Base-by-base conservation (phyloP, 352 stramenopile species). In the Pythium angustatum region DNA sequence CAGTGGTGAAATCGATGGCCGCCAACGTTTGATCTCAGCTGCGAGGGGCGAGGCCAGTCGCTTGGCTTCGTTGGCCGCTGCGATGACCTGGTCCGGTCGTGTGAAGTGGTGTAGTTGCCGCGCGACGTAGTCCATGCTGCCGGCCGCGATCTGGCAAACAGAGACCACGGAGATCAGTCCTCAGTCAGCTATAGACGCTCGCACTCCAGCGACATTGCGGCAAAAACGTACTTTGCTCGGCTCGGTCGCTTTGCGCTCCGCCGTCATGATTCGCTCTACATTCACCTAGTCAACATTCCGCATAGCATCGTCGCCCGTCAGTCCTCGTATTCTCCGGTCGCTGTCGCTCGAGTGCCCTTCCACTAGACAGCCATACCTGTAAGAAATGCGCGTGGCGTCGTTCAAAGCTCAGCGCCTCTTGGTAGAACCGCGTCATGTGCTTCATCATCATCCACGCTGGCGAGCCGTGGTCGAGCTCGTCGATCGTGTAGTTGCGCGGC, bases 361-460 rank as follows among this genome's bases (percentile, higher is more conserved):
- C n/a, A n/a, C n/a, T n/a, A n/a, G n/a, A n/a, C n/a, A n/a, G n/a
- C n/a, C 60, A 65, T 41, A 90, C 81, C 62, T 88, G 76, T 28
- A 88, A 67, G 38, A 82, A 88, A 10, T 74, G 55, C 2, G 78
- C 71, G 56, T 90, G 78, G 41, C 83, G 71, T 21, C 72, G 68
- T 63, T 90, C 81, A 45, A 90, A 84, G 12, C 62, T 62, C 6
- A 69, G 61, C 14, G 79, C 81, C 5, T 79, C 77, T 24, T 78
- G 77, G 48, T 79, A 85, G 52, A 88, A 87, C 5, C 73, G 64
- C n/a, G 75, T 78, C 38, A 88, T 66, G 41, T 85, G 79, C 15
- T 78, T 79, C 40, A 85, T 74, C 19, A 76, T 85, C 49, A 85
- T 73, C 66, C 79, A 86, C 49, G 71, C 51, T 8, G 81, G 78